Percentiles rank a stretch among this genome's conserved stretches.
Evolutionary conservation across 345 rosid genomes (phyloP).

Genomic region (Euphorbia peplus): DNA sequence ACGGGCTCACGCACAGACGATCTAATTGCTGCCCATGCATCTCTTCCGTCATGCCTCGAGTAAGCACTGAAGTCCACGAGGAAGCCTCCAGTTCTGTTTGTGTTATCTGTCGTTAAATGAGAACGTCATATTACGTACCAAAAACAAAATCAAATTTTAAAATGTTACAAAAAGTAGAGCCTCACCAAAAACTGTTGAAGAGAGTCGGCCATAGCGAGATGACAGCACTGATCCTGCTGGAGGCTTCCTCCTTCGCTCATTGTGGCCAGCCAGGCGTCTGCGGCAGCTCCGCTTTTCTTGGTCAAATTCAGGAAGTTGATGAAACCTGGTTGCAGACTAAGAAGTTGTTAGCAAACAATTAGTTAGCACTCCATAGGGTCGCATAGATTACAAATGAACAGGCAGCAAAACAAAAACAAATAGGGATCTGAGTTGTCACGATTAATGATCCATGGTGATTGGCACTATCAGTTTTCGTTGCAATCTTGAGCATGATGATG

Average conservation of each 20-base stretch:
- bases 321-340: constrained; percentile 52
- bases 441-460: neutral
- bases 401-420: neutral
- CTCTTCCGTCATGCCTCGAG: constrained; percentile 38
- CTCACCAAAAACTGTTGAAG: constrained; percentile 61
- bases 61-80: constrained; percentile 51
- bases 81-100: constrained; percentile 48
- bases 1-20: constrained; percentile 28
- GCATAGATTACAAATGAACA: neutral
- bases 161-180: constrained; percentile 7
- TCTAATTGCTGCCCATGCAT: constrained; percentile 39
- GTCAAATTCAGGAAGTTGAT: constrained; percentile 90
- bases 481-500: neutral
- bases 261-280: constrained; percentile 90
- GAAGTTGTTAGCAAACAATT: neutral
- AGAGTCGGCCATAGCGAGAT: constrained; percentile 49
- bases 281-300: constrained; percentile 95
- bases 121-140: neutral
- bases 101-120: constrained; percentile 38
- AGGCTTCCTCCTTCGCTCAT: constrained; percentile 93
- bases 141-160: neutral
- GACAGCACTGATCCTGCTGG: constrained; percentile 59
- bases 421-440: neutral
- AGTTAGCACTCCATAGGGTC: neutral
- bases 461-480: neutral